Evolutionary conservation across 257 asterid species (phyloP), one percentile per base, ranked within the genome.

Genomic region (Thymus mandschuricus): DNA sequence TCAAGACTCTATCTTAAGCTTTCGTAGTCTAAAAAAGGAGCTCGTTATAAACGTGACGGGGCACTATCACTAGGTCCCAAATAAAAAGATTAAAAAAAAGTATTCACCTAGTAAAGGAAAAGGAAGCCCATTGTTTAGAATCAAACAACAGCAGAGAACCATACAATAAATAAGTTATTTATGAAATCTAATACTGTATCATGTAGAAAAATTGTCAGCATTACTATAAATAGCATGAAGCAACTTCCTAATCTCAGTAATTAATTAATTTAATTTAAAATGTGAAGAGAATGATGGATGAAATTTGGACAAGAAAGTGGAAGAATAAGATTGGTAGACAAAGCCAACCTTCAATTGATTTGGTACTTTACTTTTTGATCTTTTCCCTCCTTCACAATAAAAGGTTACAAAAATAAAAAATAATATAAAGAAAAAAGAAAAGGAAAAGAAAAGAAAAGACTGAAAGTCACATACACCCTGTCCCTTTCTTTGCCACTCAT

Each of bases 401-500:
- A 59, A 78, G 63, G 75, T 11, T 51, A 21, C 21, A 21, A 21
- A 0, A 21, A 21, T 21, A 21, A 21, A 21, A 21, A 21, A 21
- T 21, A 21, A 21, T 21, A 21, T 21, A 21, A 3, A 60, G 13
- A 13, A 38, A 3, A 50, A n/a, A 50, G 2, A 50, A 57, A 31
- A 57, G 3, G 38, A 2, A 41, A 27, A 6, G 3, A 35, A 4
- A 60, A 41, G 52, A 43, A 21, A 29, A 45, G 38, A 63, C 3
- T 30, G 69, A 66, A 78, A 82, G 81, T 64, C 59, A 79, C 81
- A 55, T 61, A 78, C 86, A 74, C 80, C 68, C 82, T 79, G 89
- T 85, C 86, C 79, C 85, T 80, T 79, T 87, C 85, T 60, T 71
- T 41, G 84, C 89, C 91, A 83, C 91, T 81, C 84, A 74, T 78